Conservation (phyloP, 2,329 filamentous ascomycete species). For the Aureobasidium lini region DNA sequence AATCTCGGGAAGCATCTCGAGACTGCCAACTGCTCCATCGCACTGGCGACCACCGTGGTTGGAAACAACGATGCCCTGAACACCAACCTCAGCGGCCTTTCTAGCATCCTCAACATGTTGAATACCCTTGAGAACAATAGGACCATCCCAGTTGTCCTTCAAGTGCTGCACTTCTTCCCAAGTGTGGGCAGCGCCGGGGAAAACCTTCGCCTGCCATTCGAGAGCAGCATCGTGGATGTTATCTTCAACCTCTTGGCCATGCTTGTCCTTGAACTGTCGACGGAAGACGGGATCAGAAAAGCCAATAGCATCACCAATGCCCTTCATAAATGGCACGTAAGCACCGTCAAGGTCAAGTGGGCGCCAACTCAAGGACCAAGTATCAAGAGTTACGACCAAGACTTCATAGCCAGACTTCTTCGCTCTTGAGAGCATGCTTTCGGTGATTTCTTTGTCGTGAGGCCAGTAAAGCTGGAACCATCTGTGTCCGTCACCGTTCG, state of each 20-base stretch:
- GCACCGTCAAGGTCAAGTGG: conserved; percentile 34
- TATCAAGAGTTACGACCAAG: conserved; percentile 66
- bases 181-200: conserved; percentile 30
- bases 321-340: neutral
- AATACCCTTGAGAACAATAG: conserved; percentile 56
- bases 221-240: conserved; percentile 43
- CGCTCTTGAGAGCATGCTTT: conserved; percentile 55
- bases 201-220: conserved; percentile 47
- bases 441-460: conserved; percentile 54
- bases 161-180: conserved; percentile 55
- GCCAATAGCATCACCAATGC: conserved; percentile 52
- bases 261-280: conserved; percentile 44
- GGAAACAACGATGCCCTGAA: conserved; percentile 44
- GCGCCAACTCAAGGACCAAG: conserved; percentile 61
- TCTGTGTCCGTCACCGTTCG: conserved; percentile 44
- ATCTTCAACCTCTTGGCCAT: conserved; percentile 31
- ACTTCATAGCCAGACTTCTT: conserved; percentile 55
- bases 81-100: conserved; percentile 37
- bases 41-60: conserved; percentile 49
- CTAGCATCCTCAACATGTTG: conserved; percentile 44
- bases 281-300: conserved; percentile 62
- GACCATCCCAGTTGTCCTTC: conserved; percentile 54
- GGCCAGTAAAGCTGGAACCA: conserved; percentile 78
- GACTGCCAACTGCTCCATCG: conserved; percentile 43
- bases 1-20: conserved; percentile 52